Percentiles rank a stretch among this genome's conserved stretches.
phyloP scores from a whole-genome alignment of 2,329 filamentous ascomycete species.

The Aspergillus persii region DNA sequence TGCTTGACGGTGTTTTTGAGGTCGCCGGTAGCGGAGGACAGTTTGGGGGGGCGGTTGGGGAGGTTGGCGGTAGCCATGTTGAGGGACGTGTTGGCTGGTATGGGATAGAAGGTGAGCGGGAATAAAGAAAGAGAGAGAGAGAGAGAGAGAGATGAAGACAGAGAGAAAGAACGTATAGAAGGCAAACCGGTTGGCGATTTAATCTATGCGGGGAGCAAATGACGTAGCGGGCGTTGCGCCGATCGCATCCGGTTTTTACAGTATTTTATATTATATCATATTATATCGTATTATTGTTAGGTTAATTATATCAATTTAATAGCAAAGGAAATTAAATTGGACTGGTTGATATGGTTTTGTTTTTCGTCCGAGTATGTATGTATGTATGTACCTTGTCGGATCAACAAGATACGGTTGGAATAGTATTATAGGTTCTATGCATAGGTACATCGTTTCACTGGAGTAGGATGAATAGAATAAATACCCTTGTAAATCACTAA shows the following conservation, averaged over 20 bases:
- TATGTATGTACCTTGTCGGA: no score
- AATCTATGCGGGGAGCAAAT: not conserved
- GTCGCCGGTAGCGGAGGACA: constrained; percentile 10
- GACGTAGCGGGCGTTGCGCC: not conserved
- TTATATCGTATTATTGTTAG: no score
- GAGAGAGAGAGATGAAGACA: not conserved
- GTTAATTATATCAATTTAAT: no score
- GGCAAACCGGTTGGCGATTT: not conserved
- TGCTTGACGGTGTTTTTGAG: constrained; percentile 13
- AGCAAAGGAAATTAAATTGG: no score
- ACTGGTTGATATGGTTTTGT: no score
- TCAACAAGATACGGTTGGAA: no score
- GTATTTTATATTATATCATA: no score
- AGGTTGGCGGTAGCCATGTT: constrained; percentile 24
- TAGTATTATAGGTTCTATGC: no score
- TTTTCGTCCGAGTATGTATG: no score
- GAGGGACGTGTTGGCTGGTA: constrained; percentile 22
- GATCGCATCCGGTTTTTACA: not conserved
- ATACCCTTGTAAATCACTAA: no score
- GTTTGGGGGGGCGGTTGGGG: constrained; percentile 16
- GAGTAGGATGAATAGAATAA: no score
- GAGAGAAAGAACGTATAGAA: not conserved
- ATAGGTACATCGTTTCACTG: no score
- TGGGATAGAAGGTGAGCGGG: not conserved
- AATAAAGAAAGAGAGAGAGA: not conserved